phyloP scores from a whole-genome alignment of 208 protist genomes.

The Trypanosoma cruzi region DNA sequence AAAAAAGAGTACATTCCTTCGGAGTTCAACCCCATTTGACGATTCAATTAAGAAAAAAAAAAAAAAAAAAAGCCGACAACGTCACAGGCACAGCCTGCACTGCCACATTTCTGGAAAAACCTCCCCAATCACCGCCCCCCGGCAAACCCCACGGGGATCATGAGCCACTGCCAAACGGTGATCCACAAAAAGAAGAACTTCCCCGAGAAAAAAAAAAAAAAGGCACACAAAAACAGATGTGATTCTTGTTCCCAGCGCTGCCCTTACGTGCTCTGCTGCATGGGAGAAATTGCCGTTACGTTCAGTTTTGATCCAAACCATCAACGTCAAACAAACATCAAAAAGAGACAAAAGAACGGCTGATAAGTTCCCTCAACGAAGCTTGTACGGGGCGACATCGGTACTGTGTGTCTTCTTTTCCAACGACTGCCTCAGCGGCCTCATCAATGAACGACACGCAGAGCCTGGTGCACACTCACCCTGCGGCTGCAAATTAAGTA shows the following conservation, averaged over 20 bases:
- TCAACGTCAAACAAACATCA: slow-evolving; percentile 43
- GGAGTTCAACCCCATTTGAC: slow-evolving; percentile 30
- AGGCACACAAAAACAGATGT: slow-evolving; percentile 42
- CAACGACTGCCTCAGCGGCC: slow-evolving; percentile 40
- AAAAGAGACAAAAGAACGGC: slow-evolving; percentile 51
- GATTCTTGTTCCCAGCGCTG: slow-evolving; percentile 39
- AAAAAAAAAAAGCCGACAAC: slow-evolving; percentile 63
- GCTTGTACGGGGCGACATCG: slow-evolving; percentile 46
- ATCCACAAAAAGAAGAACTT: slow-evolving; percentile 19
- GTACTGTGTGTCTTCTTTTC: slow-evolving; percentile 47
- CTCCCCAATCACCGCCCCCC: slow-evolving; percentile 30
- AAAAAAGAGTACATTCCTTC: slow-evolving; percentile 66
- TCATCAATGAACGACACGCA: slow-evolving; percentile 67
- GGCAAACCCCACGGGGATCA: slow-evolving; percentile 17
- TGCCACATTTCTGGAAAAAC: slow-evolving; percentile 46
- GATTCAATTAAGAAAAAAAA: slow-evolving; percentile 33
- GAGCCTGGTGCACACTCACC: slow-evolving; percentile 42
- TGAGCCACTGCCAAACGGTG: slow-evolving; percentile 14
- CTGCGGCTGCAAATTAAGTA: slow-evolving; percentile 23
- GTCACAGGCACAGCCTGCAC: slow-evolving; percentile 47
- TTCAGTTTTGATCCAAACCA: slow-evolving; percentile 36
- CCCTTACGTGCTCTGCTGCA: slow-evolving; percentile 38
- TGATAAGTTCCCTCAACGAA: slow-evolving; percentile 39
- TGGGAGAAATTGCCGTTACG: slow-evolving; percentile 34
- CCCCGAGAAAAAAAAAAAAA: slow-evolving; percentile 34